These are phyloP conservation scores for Aureobasidium sp. DNA, from an alignment of 2,329 filamentous ascomycete genomes.

Conservation along the genomic window DNA sequence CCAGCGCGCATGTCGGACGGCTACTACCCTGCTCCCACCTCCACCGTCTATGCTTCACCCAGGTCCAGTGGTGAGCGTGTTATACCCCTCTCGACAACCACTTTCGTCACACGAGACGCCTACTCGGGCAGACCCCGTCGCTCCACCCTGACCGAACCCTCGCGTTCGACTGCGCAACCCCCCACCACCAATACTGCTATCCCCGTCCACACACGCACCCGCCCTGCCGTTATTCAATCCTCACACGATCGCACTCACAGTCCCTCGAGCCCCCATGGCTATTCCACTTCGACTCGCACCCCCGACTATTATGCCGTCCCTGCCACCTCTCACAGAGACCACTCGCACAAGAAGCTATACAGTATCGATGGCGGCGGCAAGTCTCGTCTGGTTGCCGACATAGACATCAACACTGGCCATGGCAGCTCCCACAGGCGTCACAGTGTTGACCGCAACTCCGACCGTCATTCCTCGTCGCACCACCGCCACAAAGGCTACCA, in stretches of 20 bases:
- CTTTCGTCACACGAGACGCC: conserved; percentile 30
- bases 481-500: conserved; percentile 25
- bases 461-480: conserved; percentile 18
- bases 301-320: conserved; percentile 33
- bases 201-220: conserved; percentile 23
- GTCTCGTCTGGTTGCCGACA: conserved; percentile 26
- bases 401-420: conserved; percentile 27
- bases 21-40: conserved; percentile 16
- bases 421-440: conserved; percentile 17
- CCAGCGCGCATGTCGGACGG: conserved; percentile 23
- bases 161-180: conserved; percentile 21
- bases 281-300: conserved; percentile 16
- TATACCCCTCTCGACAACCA: conserved; percentile 28
- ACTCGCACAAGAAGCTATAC: conserved; percentile 43
- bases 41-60: conserved; percentile 22
- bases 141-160: conserved; percentile 33
- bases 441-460: conserved; percentile 23
- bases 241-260: conserved; percentile 30
- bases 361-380: conserved; percentile 37
- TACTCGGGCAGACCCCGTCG: conserved; percentile 38
- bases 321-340: conserved; percentile 24
- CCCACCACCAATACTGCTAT: conserved; percentile 24
- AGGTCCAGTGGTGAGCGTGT: conserved; percentile 26
- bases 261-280: conserved; percentile 30
- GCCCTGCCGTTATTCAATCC: conserved; percentile 27